Base-by-base conservation (phyloP, 108 stramenopile species). In the Nitzschia sp. region DNA sequence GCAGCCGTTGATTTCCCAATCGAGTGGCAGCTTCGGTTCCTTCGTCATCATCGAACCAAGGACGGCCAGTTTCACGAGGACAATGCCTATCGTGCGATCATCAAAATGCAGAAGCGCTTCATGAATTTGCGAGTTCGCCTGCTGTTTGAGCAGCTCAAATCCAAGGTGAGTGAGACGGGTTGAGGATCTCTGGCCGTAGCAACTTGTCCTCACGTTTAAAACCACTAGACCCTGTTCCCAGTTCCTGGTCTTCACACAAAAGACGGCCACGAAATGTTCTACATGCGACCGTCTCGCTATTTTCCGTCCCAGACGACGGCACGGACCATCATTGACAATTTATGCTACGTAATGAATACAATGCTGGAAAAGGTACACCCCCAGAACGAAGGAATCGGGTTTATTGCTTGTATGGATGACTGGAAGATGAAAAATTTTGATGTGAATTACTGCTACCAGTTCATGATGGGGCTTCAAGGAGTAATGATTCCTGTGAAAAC, bases 381-480 rank as follows among this genome's bases (percentile, higher is more conserved):
- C 21, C 73, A 71, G 25, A 70, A 36, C 11, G 69, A 86, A 42
- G 85, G 85, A 28, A 86, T 86, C 17, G 82, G 67, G 28, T 78
- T 86, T 55, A 47, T 86, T 28, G 76, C 80, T 25, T 74, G 82
- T 66, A 86, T 86, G 85, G 68, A 75, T 59, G 68, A 62, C 28
- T 83, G 82, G 82, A 70, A 66, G 18, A 78, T 81, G 76, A 18
- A 49, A 17, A 83, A 83, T 59, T 86, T 86, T 66, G 29, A 57
- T 23, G 55, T 75, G 13, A 56, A 59, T 45, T 85, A 82, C 48
- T 82, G 75, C 26, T 53, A 54, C 51, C 70, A 80, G 36, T 85
- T 82, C 58, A 80, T 85, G 78, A 73, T 60, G 66, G 57, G 49
- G 25, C 54, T 85, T 28, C 79, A 85, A 58, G 85, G 85, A 25